Base-by-base conservation (phyloP, 805 yeast genomes). In the Barnettozyma pratensis region DNA sequence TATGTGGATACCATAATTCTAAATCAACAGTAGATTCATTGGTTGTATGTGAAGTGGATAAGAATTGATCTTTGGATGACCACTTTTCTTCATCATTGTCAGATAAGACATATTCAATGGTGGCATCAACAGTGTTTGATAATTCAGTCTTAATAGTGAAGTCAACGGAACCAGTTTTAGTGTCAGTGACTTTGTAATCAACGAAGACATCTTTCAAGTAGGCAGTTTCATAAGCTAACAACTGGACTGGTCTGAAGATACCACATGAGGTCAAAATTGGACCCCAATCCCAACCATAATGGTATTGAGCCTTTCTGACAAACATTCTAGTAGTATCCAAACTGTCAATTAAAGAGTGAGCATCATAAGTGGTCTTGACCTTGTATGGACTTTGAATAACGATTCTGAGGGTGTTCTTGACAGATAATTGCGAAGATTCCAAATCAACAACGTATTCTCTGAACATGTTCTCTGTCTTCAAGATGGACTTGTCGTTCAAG, bases 221-320 rank as follows among this genome's bases (percentile, higher is more conserved):
- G 10, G 39, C 35, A 7, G 37, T 43, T 3, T 47, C 44, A 28
- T 44, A 45, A 5, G 42, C 6, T 4, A 53, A 41, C 25, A 53
- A 37, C 32, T 55, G 51, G 3, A 54, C 52, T 1, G 56, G 56
- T 26, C 45, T 53, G 42, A 29, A 48, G 25, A 52, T 48, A 37
- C 57, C 55, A 45, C 52, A 53, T 7, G 55, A 46, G 10, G 51
- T 44, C n/a, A 55, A 27, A 2, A 49, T 50, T 11, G 59, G 77
- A 19, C 80, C 81, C 82, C 81, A 77, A 57, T 77, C 82, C 82
- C 81, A 77, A 3, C 82, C 81, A 54, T 66, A 77, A 51, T 75
- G 79, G 54, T 76, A 76, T 56, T 75, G 81, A 1, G 81, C 77
- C 55, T 76, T 76, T 52, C 82, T 63, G 14, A 72, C 69, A 45